These are phyloP conservation scores for Fomitiporia mediterranea DNA, from an alignment of 1,284 basidiomycete species.

Conservation along the genomic window DNA sequence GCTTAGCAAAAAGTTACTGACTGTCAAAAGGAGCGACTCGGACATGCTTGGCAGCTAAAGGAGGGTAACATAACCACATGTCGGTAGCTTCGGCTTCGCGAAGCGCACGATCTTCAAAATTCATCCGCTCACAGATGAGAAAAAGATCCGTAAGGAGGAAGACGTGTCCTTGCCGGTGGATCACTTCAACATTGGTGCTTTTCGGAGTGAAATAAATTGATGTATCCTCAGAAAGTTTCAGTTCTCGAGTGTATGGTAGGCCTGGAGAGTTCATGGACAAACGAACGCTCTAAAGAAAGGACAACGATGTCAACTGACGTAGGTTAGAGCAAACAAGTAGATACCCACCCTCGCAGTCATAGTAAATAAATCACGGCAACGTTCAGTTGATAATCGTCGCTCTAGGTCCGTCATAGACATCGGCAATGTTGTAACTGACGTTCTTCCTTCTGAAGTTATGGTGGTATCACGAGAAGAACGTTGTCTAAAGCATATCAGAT, in stretches of 20 bases:
- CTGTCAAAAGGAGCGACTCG: conserved; percentile 60
- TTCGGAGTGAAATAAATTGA: conserved; percentile 76
- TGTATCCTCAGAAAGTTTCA: conserved; percentile 75
- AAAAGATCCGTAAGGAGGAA: conserved; percentile 93
- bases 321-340: conserved; percentile 5
- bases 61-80: conserved; percentile 94
- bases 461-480: conserved; percentile 57
- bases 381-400: conserved; percentile 69
- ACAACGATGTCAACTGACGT: conserved; percentile 19
- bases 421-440: conserved; percentile 44
- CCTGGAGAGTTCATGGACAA: conserved; percentile 85
- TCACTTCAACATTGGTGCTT: conserved; percentile 67
- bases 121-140: conserved; percentile 82
- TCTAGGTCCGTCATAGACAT: conserved; percentile 78
- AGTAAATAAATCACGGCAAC: conserved; percentile 90
- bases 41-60: conserved; percentile 91
- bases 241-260: conserved; percentile 75
- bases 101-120: conserved; percentile 52
- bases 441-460: conserved; percentile 48
- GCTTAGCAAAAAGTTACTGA: conserved; percentile 25
- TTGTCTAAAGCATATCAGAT: conserved; percentile 30
- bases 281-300: conserved; percentile 65
- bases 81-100: conserved; percentile 61
- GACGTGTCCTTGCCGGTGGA: conserved; percentile 77
- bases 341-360: conserved; percentile 85